Conservation (phyloP, 495 filamentous ascomycete genomes). For the Sordaria brevicollis region DNA sequence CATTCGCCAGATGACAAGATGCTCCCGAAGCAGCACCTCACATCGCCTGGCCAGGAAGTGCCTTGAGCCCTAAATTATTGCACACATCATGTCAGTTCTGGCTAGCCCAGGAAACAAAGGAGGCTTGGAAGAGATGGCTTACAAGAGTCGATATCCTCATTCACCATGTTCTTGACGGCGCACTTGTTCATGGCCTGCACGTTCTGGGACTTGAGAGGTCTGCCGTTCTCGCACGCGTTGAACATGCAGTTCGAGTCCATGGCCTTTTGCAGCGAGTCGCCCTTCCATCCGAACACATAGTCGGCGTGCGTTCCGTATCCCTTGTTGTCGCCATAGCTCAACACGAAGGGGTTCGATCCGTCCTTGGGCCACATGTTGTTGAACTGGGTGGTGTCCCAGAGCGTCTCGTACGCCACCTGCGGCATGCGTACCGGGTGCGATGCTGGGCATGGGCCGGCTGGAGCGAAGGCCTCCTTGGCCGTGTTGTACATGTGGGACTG, state of each 20-base stretch:
- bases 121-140: constrained; percentile 7
- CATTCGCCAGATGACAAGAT: neutral
- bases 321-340: constrained; percentile 15
- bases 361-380: constrained; percentile 36
- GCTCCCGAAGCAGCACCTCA: neutral
- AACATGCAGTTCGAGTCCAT: constrained; percentile 40
- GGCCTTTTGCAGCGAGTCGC: constrained; percentile 33
- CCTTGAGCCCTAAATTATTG: neutral
- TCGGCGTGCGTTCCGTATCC: constrained; percentile 18
- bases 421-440: constrained; percentile 40
- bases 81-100: neutral
- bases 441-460: constrained; percentile 35
- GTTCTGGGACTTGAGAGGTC: constrained; percentile 34
- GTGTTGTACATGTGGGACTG: constrained; percentile 44
- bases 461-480: constrained; percentile 29
- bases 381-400: constrained; percentile 42
- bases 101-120: neutral
- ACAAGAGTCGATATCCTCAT: constrained; percentile 39
- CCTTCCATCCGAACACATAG: constrained; percentile 29
- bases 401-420: constrained; percentile 41
- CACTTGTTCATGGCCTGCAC: constrained; percentile 35
- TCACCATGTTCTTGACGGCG: constrained; percentile 29
- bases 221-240: constrained; percentile 30
- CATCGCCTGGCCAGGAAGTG: neutral
- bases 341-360: constrained; percentile 36